These are phyloP conservation scores for Pestalotiopsis sp. DNA, from an alignment of 2,329 filamentous ascomycete species.

Conservation along the genomic window DNA sequence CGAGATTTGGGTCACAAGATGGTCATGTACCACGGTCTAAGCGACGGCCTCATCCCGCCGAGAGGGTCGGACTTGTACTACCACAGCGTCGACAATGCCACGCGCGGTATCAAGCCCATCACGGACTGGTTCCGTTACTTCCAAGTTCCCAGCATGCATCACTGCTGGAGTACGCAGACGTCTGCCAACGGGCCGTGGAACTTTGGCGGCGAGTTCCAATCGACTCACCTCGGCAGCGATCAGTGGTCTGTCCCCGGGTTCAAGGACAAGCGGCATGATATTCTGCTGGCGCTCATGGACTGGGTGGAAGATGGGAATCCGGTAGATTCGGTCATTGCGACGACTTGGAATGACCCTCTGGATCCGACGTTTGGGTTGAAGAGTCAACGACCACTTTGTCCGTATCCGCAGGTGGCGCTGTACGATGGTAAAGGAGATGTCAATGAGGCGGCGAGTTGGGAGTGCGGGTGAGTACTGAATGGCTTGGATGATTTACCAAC, in stretches of 20 bases:
- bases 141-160: constrained; percentile 53
- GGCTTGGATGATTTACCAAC: background rate
- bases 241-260: constrained; percentile 36
- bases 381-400: constrained; percentile 47
- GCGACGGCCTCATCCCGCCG: constrained; percentile 41
- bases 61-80: constrained; percentile 36
- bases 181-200: constrained; percentile 41
- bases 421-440: constrained; percentile 35
- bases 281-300: constrained; percentile 36
- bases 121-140: constrained; percentile 54
- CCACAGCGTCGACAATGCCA: constrained; percentile 27
- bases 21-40: constrained; percentile 46
- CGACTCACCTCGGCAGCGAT: constrained; percentile 25
- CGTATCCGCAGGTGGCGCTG: constrained; percentile 35
- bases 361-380: constrained; percentile 35
- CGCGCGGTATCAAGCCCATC: constrained; percentile 29
- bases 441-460: constrained; percentile 33
- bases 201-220: constrained; percentile 33
- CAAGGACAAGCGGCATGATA: constrained; percentile 35
- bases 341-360: constrained; percentile 29
- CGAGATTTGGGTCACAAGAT: constrained; percentile 41
- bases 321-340: constrained; percentile 34
- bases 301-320: constrained; percentile 36
- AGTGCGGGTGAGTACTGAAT: constrained; percentile 27
- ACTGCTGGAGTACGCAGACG: constrained; percentile 37